phyloP scores from a whole-genome alignment of 2,329 filamentous ascomycete species.

The Sporothrix curviconia region DNA sequence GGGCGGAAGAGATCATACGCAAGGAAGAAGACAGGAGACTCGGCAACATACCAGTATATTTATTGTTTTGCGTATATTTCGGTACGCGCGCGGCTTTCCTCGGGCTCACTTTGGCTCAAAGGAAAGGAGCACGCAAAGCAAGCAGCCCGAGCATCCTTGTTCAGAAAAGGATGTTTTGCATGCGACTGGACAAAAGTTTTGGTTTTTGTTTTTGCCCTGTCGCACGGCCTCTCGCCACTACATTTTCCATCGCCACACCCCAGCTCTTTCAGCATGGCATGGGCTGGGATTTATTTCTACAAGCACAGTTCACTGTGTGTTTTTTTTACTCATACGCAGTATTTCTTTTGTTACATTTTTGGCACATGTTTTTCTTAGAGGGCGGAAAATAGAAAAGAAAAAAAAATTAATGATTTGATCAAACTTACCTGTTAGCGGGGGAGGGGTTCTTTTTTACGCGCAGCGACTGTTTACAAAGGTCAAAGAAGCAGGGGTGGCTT shows the following conservation, averaged over 20 bases:
- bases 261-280: too few species aligned
- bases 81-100: background rate
- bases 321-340: background rate
- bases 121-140: background rate
- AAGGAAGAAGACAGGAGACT: too few species aligned
- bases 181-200: too few species aligned
- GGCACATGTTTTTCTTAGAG: background rate
- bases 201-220: too few species aligned
- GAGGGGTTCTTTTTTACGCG: background rate
- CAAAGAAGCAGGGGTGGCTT: too few species aligned
- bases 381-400: conserved; percentile 1
- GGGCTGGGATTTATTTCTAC: background rate
- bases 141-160: too few species aligned
- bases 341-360: conserved; percentile 6
- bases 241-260: too few species aligned
- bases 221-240: too few species aligned
- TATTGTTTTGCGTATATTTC: background rate
- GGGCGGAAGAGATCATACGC: too few species aligned
- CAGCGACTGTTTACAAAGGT: background rate
- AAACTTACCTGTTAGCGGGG: background rate
- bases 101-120: background rate
- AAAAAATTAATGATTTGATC: background rate
- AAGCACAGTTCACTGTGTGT: background rate
- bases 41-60: too few species aligned
- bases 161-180: too few species aligned